Percentiles rank a stretch among this genome's conserved stretches.
phyloP scores from a whole-genome alignment of 495 filamentous ascomycete genomes.

The Terfezia claveryi region DNA sequence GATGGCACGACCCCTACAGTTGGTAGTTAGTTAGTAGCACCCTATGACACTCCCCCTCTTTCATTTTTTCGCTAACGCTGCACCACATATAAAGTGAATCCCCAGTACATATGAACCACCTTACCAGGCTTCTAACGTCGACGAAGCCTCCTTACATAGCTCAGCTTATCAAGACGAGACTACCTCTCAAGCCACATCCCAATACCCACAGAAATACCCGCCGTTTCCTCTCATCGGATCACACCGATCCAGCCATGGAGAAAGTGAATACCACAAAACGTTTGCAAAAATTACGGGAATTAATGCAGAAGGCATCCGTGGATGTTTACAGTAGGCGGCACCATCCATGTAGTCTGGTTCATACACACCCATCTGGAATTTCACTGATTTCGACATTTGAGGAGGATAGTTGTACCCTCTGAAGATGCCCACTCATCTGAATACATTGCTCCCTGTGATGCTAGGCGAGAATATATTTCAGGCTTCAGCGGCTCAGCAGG shows the following conservation, averaged over 20 bases:
- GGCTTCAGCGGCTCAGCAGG: slow-evolving; percentile 94
- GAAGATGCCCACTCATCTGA: slow-evolving; percentile 97
- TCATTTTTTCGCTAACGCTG: no score
- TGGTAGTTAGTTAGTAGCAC: no score
- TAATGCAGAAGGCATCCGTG: slow-evolving; percentile 56
- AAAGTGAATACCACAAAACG: slow-evolving; percentile 63
- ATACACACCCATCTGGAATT: not conserved
- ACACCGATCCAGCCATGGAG: slow-evolving; percentile 45
- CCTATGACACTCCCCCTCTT: no score
- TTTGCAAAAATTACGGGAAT: slow-evolving; percentile 48
- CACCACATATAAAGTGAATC: no score
- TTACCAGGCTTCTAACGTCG: not conserved
- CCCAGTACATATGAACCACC: not conserved
- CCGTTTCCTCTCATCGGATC: slow-evolving; percentile 9
- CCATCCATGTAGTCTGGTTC: not conserved
- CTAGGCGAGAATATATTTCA: slow-evolving; percentile 71
- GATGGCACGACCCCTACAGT: no score
- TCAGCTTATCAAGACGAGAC: not conserved
- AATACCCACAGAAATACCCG: not conserved
- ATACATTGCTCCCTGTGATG: slow-evolving; percentile 90
- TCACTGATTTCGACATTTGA: no score
- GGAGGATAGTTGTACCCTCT: slow-evolving; percentile 60
- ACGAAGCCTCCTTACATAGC: not conserved
- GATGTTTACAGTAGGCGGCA: slow-evolving; percentile 75
- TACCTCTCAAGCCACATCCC: not conserved